These are phyloP conservation scores for Quercus wislizeni DNA, from an alignment of 306 rosid species.

Conservation along the genomic window DNA sequence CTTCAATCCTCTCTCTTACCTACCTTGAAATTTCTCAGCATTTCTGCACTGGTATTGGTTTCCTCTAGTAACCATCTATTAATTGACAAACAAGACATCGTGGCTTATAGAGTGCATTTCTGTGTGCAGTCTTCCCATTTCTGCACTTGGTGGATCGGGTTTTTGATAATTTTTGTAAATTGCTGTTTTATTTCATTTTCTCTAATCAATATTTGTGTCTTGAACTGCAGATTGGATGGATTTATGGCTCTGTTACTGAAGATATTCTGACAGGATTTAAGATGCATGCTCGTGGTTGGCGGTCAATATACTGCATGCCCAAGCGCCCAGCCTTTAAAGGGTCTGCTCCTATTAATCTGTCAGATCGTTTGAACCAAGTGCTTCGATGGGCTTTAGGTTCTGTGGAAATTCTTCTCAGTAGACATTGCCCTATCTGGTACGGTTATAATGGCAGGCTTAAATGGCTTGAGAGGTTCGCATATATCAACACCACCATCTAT, in stretches of 20 bases:
- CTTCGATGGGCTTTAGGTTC: conserved; percentile 98
- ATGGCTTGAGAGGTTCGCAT: conserved; percentile 94
- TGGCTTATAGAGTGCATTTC: background rate
- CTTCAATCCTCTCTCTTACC: background rate
- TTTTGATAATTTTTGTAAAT: background rate
- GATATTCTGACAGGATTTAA: conserved; percentile 98
- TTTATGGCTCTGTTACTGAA: conserved; percentile 96
- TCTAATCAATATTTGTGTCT: conserved; percentile 11
- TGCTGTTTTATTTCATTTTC: background rate
- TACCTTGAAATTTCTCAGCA: background rate
- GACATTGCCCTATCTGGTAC: conserved; percentile 98
- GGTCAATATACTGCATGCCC: conserved; percentile 94
- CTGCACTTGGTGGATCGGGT: background rate
- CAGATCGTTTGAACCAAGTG: conserved; percentile 97
- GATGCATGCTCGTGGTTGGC: conserved; percentile 99
- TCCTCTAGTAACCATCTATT: background rate
- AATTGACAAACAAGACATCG: background rate
- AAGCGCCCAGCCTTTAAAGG: conserved; percentile 92
- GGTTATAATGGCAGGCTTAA: conserved; percentile 91
- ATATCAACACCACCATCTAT: conserved; percentile 95
- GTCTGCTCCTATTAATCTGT: conserved; percentile 96
- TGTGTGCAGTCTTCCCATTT: background rate
- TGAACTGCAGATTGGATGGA: conserved; percentile 91
- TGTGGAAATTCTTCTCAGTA: conserved; percentile 88
- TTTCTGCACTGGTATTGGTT: background rate